Evolutionary conservation across 345 rosid species (phyloP).

Genomic region (Erucastrum elatum): DNA sequence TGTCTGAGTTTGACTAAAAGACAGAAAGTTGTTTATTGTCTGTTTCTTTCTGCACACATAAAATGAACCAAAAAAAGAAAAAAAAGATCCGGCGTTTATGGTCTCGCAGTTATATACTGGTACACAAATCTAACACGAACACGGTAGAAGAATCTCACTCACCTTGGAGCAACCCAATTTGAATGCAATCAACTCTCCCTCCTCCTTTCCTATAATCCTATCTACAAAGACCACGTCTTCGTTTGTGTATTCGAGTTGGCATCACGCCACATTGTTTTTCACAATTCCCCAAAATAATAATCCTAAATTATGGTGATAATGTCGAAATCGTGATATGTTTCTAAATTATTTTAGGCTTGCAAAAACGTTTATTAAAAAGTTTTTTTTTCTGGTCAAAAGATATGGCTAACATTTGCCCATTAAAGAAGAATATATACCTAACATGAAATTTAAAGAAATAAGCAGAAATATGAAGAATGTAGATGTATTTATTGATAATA

Average conservation of each 20-base stretch:
- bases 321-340: background rate
- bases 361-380: background rate
- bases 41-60: constrained; percentile 10
- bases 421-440: background rate
- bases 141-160: constrained; percentile 16
- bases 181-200: constrained; percentile 19
- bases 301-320: background rate
- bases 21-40: constrained; percentile 13
- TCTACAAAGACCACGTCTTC: background rate
- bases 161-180: constrained; percentile 29
- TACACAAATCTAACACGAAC: constrained; percentile 12
- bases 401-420: background rate
- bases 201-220: background rate
- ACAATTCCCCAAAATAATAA: background rate
- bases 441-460: background rate
- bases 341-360: background rate
- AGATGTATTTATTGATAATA: background rate
- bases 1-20: constrained; percentile 11
- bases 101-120: background rate
- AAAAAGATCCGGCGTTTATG: background rate
- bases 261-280: constrained; percentile 2
- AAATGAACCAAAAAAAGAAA: background rate
- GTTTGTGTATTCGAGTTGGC: background rate
- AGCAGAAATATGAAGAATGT: background rate
- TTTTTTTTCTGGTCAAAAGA: no score